Base-by-base conservation (phyloP, 331 rosid genomes). In the Pyracantha coccinea region DNA sequence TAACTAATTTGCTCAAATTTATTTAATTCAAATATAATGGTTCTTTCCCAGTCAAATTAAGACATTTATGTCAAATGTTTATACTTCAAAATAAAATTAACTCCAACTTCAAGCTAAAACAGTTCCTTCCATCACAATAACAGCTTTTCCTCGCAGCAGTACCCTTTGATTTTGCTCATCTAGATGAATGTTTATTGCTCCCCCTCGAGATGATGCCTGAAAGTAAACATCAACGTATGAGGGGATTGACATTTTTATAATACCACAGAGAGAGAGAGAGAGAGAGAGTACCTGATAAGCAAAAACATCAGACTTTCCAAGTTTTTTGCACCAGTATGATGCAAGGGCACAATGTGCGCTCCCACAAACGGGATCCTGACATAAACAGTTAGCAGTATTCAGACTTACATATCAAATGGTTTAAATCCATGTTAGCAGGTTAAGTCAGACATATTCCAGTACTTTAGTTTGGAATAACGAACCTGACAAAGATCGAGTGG, bases 131-230 rank as follows among this genome's bases (percentile, higher is more conserved):
- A 88, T 89, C 50, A 88, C 88, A 4, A 84, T 86, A 50, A 90
- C 78, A 66, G 92, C 96, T 70, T 89, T 91, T 52, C 97, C 98
- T 29, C 86, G 91, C 82, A 93, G 71, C 53, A 83, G 57, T 61
- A 93, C 96, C 66, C 93, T 88, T 38, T 89, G 91, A 24, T 79
- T 88, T 81, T 83, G 80, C 68, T 88, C 88, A 41, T 93, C 90
- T 55, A 80, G 7, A 83, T 82, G 93, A 78, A 88, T 24, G 53
- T 74, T 82, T 31, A 91, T 31, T 77, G 76, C 79, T 79, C 95
- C 97, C 12, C 98, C 88, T 83, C 96, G 92, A 0, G 82, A 74
- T 31, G 96, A 91, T 79, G 97, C 97, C 95, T 91, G 70, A 41
- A 19, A 79, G 23, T 57, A 78, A 70, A 44, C 27, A 60, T 2